Evolutionary conservation across 2,329 filamentous ascomycete species (phyloP).

Genomic region (Pochonia chlamydosporia): DNA sequence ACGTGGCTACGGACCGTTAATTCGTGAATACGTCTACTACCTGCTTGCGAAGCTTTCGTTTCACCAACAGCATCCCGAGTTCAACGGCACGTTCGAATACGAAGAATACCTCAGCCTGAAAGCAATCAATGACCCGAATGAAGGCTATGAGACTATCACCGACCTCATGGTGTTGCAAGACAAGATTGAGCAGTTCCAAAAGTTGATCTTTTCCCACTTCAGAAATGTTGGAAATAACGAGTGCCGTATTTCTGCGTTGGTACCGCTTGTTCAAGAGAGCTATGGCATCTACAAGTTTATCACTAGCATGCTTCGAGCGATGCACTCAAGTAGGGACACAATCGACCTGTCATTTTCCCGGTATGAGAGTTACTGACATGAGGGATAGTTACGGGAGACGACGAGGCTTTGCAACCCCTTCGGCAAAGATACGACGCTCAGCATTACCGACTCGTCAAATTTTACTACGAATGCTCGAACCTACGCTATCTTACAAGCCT

Average conservation of each 20-base stretch:
- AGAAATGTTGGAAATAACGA: constrained; percentile 89
- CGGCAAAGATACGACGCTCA: constrained; percentile 89
- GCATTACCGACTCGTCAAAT: constrained; percentile 92
- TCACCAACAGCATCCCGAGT: constrained; percentile 93
- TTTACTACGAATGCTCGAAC: constrained; percentile 99
- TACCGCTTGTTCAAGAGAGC: constrained; percentile 92
- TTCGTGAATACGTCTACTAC: constrained; percentile 95
- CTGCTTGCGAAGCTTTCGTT: constrained; percentile 93
- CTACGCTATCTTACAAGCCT: constrained; percentile 92
- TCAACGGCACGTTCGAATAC: constrained; percentile 98
- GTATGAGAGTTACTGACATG: constrained; percentile 13
- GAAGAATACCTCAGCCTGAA: constrained; percentile 98
- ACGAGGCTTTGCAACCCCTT: constrained; percentile 84
- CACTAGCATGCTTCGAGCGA: constrained; percentile 96
- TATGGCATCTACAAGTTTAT: constrained; percentile 99
- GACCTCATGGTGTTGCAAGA: constrained; percentile 96
- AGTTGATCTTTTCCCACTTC: constrained; percentile 97
- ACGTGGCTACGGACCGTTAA: constrained; percentile 85
- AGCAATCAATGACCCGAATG: constrained; percentile 96
- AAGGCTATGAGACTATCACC: constrained; percentile 93
- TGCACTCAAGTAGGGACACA: constrained; percentile 75
- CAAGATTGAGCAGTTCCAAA: constrained; percentile 97
- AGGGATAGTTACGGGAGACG: constrained; percentile 74
- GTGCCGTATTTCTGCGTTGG: constrained; percentile 88
- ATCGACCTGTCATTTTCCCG: not conserved